A percentile compares a stretch with the other conserved stretches of the same genome.
phyloP scores from a whole-genome alignment of 257 asterid species.

The Lycium barbarum region DNA sequence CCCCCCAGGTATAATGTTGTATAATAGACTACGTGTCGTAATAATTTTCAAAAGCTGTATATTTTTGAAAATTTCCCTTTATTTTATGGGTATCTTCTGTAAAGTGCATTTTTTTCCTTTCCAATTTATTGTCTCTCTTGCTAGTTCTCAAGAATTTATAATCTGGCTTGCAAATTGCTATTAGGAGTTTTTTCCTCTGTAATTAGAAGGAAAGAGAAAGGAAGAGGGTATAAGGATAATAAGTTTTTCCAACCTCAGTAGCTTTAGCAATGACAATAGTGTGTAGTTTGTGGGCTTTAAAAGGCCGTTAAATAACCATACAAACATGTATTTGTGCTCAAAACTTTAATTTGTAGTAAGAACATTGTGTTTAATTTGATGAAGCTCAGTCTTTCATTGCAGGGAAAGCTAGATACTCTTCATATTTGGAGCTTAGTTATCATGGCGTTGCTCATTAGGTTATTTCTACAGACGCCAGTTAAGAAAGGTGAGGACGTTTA shows the following conservation, averaged over 20 bases:
- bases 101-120: not conserved
- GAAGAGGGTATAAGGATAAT: not conserved
- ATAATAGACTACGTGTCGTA: no score
- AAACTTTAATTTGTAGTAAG: not conserved
- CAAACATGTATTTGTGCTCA: not conserved
- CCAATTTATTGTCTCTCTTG: not conserved
- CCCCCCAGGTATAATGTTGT: no score
- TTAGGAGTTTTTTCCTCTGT: not conserved
- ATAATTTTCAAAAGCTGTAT: no score
- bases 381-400: conserved; percentile 29
- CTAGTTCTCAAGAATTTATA: not conserved
- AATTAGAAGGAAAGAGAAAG: not conserved
- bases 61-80: no score
- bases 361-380: conserved; percentile 26
- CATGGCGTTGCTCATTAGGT: conserved; percentile 45
- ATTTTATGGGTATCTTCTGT: not conserved
- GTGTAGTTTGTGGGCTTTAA: not conserved
- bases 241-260: not conserved
- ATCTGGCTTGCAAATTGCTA: conserved; percentile 1
- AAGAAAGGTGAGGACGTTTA: conserved; percentile 61
- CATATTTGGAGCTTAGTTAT: conserved; percentile 49
- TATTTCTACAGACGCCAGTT: conserved; percentile 49
- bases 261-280: not conserved
- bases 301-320: not conserved
- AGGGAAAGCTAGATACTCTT: conserved; percentile 47